phyloP scores from a whole-genome alignment of 2,329 filamentous ascomycete genomes.

The Ustulina deusta region DNA sequence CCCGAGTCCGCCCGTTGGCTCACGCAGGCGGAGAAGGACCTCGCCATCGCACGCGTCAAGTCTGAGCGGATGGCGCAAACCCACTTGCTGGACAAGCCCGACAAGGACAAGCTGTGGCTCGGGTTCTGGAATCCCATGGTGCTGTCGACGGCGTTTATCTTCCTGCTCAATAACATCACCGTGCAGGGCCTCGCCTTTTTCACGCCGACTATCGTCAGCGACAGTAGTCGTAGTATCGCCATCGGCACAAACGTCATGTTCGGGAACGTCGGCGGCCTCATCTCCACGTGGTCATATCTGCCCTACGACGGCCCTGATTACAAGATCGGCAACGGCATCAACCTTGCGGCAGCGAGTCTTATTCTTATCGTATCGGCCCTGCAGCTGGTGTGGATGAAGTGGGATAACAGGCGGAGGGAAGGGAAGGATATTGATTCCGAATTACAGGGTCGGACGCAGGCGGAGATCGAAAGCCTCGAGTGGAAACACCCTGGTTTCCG shows the following conservation, averaged over 20 bases:
- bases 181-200: conserved; percentile 79
- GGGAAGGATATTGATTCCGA: conserved; percentile 63
- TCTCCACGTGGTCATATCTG: conserved; percentile 74
- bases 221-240: conserved; percentile 74
- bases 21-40: conserved; percentile 71
- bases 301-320: conserved; percentile 73
- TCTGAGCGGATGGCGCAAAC: conserved; percentile 73
- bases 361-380: conserved; percentile 63
- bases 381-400: conserved; percentile 69
- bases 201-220: conserved; percentile 76
- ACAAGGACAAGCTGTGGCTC: conserved; percentile 67
- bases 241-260: conserved; percentile 78
- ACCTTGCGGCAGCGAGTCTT: conserved; percentile 67
- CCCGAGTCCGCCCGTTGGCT: conserved; percentile 77
- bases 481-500: conserved; percentile 72
- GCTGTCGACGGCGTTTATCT: conserved; percentile 44
- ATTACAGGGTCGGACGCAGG: conserved; percentile 61
- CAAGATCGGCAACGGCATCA: conserved; percentile 77
- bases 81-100: conserved; percentile 72
- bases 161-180: conserved; percentile 63
- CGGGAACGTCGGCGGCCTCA: conserved; percentile 77
- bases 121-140: conserved; percentile 73
- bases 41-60: conserved; percentile 75
- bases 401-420: conserved; percentile 69
- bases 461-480: conserved; percentile 67